Conservation (phyloP, 495 filamentous ascomycete species). For the Neurospora sp. region DNA sequence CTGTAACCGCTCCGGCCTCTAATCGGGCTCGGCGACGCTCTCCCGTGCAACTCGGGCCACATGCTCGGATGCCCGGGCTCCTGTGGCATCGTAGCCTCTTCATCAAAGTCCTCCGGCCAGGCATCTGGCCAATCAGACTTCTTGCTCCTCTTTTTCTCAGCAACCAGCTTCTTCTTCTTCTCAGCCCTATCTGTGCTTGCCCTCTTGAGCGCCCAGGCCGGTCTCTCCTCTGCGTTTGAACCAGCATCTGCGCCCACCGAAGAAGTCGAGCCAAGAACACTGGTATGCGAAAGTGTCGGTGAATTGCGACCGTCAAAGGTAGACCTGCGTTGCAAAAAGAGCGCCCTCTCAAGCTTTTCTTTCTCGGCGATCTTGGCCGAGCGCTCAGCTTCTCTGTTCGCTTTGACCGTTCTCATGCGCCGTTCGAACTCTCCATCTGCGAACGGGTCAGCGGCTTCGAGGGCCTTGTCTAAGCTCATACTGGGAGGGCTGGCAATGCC, state of each 20-base stretch:
- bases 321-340: neutral
- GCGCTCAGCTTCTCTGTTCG: neutral
- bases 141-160: neutral
- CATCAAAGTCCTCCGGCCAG: neutral
- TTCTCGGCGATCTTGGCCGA: neutral
- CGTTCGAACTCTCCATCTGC: neutral
- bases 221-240: neutral
- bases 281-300: neutral
- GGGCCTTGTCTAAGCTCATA: conserved; percentile 3
- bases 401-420: neutral
- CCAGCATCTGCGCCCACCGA: neutral
- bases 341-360: neutral
- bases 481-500: conserved; percentile 7
- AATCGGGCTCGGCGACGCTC: neutral
- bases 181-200: neutral
- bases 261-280: neutral
- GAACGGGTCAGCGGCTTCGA: neutral
- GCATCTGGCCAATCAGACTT: neutral
- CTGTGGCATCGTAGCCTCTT: neutral
- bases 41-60: neutral
- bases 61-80: neutral
- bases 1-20: neutral
- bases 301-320: neutral
- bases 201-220: neutral
- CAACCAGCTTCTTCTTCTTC: neutral